Evolutionary conservation across 371 early-diverging fungal genomes (phyloP), one percentile per base, ranked within the genome.

Genomic region (Mortierella sp.): DNA sequence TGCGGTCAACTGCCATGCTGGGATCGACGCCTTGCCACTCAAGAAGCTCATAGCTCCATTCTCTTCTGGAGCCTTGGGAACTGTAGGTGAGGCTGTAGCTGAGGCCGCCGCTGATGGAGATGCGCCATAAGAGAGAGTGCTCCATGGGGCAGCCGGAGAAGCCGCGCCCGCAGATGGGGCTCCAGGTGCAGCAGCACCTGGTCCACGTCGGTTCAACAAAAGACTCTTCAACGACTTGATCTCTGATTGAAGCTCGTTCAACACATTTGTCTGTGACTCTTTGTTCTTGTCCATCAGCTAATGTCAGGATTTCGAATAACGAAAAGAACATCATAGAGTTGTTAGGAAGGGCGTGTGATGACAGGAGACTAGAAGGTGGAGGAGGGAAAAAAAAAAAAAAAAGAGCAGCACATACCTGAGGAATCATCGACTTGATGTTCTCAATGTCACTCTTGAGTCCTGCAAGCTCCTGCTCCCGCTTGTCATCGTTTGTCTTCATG

Each of bases 161-260:
- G 70, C 66, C 26, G 65, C 57, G 18, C 66, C 62, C 53, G 66
- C 26, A 4, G 48, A 3, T 14, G 72, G 68, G 4, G 67, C 58
- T 30, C 60, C 67, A 11, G 77, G 66, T 0, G 69, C 59, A 30
- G 52, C 66, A 16, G 75, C 70, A 18, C 72, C 72, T 21, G 71
- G 74, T 5, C 61, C 65, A 52, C 94, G 91, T 44, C 95, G 90
- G 72, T 90, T 96, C 62, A 94, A 75, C 57, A 98, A 75, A 62
- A 98, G 85, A 65, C 91, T 92, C 75, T 97, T 95, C 53, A 98
- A 87, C 15, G 94, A 94, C 75, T 95, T 96, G 83, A 98, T 88
- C 81, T 98, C 98, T 21, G 87, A 86, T 83, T 98, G 97, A 21
- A 98, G 85, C 48, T 97, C 96, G n/a, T 84, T 79, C 75, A 95